These are phyloP conservation scores for Helicostylum pulchrum DNA, from an alignment of 192 early-diverging fungal genomes.

Conservation along the genomic window DNA sequence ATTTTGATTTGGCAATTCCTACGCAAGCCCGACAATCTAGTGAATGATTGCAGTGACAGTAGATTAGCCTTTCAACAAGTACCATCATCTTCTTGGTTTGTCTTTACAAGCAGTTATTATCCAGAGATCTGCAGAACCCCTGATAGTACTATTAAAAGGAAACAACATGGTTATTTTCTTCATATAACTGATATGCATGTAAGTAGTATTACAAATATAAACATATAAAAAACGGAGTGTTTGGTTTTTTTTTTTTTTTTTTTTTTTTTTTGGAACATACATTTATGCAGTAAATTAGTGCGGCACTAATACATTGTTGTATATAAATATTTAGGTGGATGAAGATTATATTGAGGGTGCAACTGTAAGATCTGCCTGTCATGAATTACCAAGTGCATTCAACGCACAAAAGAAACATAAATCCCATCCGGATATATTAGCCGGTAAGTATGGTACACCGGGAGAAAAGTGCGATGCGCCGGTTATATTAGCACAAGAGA, in stretches of 20 bases:
- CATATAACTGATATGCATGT: slow-evolving; percentile 76
- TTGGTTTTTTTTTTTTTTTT: not conserved
- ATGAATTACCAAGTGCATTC: slow-evolving; percentile 20
- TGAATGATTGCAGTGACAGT: not conserved
- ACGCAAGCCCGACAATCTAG: not conserved
- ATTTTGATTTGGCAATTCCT: not conserved
- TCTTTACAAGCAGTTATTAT: not conserved
- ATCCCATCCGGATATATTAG: not conserved
- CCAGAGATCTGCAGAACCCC: not conserved
- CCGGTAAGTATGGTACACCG: slow-evolving; percentile 55
- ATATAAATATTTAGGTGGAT: slow-evolving; percentile 17
- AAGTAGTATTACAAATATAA: no score
- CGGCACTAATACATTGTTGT: not conserved
- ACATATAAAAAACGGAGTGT: not conserved
- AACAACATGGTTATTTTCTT: slow-evolving; percentile 50
- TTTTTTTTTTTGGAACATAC: not conserved
- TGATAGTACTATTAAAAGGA: not conserved
- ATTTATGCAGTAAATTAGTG: not conserved
- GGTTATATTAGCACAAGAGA: slow-evolving; percentile 47
- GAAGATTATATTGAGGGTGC: slow-evolving; percentile 47
- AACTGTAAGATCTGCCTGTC: slow-evolving; percentile 57
- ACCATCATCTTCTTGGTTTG: slow-evolving; percentile 2
- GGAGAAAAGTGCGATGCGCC: slow-evolving; percentile 63
- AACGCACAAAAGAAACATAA: slow-evolving; percentile 22
- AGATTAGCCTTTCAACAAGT: not conserved